Evolutionary conservation across 108 stramenopile species (phyloP).

Genomic region (Chaetoceros muelleri): DNA sequence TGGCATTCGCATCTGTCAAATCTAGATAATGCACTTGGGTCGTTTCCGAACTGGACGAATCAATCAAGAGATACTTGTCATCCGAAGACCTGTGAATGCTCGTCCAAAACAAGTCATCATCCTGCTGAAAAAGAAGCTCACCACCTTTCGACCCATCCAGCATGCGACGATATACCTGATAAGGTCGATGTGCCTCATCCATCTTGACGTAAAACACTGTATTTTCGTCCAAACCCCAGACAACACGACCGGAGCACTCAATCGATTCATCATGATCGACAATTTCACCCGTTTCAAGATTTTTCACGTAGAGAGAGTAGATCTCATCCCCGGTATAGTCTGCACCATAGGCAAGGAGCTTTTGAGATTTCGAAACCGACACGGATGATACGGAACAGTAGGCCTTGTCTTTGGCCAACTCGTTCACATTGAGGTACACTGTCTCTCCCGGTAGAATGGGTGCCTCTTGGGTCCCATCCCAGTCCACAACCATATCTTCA

Average conservation of each 20-base stretch:
- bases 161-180: constrained; percentile 40
- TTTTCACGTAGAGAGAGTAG: constrained; percentile 66
- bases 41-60: constrained; percentile 64
- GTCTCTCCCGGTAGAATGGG: constrained; percentile 62
- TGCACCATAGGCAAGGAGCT: constrained; percentile 77
- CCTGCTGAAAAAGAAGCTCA: constrained; percentile 72
- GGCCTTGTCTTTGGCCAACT: constrained; percentile 57
- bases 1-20: constrained; percentile 14
- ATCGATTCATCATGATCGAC: constrained; percentile 40
- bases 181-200: constrained; percentile 71
- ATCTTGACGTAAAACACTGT: constrained; percentile 78
- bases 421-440: constrained; percentile 83
- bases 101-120: constrained; percentile 50
- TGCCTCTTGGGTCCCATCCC: constrained; percentile 49
- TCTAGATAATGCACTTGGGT: constrained; percentile 68
- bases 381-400: constrained; percentile 76
- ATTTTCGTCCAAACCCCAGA: constrained; percentile 73
- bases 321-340: constrained; percentile 85
- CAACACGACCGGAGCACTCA: constrained; percentile 35
- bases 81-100: constrained; percentile 46
- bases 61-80: constrained; percentile 41
- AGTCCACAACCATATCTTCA: constrained; percentile 11
- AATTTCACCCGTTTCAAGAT: constrained; percentile 58
- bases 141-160: constrained; percentile 22
- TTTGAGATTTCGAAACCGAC: constrained; percentile 48